These are phyloP conservation scores for Flueggea neowawraea DNA, from an alignment of 441 rosid species.

Conservation along the genomic window DNA sequence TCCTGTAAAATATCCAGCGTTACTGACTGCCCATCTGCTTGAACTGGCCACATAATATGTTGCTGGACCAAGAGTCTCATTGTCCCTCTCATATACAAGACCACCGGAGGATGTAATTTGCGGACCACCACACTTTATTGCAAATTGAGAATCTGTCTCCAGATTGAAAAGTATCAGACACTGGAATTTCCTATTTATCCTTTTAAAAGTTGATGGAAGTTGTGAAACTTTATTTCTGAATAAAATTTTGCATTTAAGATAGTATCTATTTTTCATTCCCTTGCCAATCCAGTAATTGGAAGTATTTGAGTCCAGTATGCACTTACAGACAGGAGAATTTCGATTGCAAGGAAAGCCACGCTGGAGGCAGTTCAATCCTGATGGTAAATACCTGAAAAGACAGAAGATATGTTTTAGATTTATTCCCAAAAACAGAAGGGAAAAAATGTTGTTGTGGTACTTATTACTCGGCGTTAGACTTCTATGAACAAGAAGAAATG, in stretches of 20 bases:
- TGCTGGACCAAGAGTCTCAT: slow-evolving; percentile 36
- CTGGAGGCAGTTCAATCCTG: slow-evolving; percentile 64
- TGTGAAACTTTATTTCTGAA: no score
- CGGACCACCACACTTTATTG: slow-evolving; percentile 43
- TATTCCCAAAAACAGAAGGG: no score
- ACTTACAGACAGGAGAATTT: slow-evolving; percentile 46
- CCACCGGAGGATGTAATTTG: slow-evolving; percentile 22
- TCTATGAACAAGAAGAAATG: no score
- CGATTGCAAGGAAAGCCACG: slow-evolving; percentile 48
- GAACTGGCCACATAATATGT: slow-evolving; percentile 23
- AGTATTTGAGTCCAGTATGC: neutral
- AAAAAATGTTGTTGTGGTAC: no score
- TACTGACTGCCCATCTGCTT: slow-evolving; percentile 38
- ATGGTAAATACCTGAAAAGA: slow-evolving; percentile 9
- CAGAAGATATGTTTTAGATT: neutral
- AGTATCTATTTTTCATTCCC: no score
- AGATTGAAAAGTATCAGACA: neutral
- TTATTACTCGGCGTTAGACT: no score
- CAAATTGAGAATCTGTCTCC: slow-evolving; percentile 33
- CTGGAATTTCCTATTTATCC: no score
- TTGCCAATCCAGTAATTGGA: neutral
- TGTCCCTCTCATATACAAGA: slow-evolving; percentile 28
- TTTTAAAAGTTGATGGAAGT: no score
- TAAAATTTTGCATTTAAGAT: no score
- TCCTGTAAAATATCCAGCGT: slow-evolving; percentile 39